A percentile compares a stretch with the other conserved stretches of the same genome.
Conservation (phyloP, 257 asterid genomes). For the Nyctanthes arbortristis region DNA sequence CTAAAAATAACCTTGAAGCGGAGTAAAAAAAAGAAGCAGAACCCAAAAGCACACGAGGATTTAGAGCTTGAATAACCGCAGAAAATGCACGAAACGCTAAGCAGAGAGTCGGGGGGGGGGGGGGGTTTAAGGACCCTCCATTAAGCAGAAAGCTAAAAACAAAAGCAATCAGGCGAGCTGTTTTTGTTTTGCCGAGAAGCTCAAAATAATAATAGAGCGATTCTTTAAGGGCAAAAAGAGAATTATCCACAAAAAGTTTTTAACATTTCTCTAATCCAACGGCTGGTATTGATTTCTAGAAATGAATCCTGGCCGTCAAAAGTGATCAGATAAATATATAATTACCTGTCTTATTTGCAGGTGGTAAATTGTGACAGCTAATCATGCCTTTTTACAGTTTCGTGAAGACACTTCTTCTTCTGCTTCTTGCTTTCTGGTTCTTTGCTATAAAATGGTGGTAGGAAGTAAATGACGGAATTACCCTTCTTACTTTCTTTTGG, state of each 20-base stretch:
- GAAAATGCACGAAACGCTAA: conserved; percentile 22
- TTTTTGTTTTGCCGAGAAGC: conserved; percentile 34
- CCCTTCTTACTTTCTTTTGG: conserved; percentile 11
- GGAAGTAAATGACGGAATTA: conserved; percentile 6
- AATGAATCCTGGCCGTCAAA: conserved; percentile 26
- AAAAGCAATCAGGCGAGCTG: conserved; percentile 27
- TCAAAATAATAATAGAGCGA: conserved; percentile 4
- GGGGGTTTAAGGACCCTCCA: conserved; percentile 49
- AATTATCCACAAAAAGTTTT: conserved; percentile 3
- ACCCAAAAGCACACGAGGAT: conserved; percentile 20
- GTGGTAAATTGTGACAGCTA: conserved; percentile 51
- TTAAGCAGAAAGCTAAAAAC: conserved; percentile 42
- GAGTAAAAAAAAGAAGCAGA: conserved; percentile 1
- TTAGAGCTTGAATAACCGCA: conserved; percentile 29
- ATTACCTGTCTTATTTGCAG: conserved; percentile 50
- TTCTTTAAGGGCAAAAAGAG: conserved; percentile 28
- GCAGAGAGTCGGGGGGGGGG: conserved; percentile 31
- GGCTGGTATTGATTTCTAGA: conserved; percentile 23
- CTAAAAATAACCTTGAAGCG: conserved; percentile 22
- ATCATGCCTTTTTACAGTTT: conserved; percentile 45
- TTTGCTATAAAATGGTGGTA: neutral
- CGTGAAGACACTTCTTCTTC: conserved; percentile 35
- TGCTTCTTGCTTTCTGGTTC: conserved; percentile 16
- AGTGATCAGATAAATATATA: conserved; percentile 30
- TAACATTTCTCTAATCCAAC: conserved; percentile 4